Evolutionary conservation across 495 filamentous ascomycete genomes (phyloP).

Genomic region (Glutinoglossum americanum): DNA sequence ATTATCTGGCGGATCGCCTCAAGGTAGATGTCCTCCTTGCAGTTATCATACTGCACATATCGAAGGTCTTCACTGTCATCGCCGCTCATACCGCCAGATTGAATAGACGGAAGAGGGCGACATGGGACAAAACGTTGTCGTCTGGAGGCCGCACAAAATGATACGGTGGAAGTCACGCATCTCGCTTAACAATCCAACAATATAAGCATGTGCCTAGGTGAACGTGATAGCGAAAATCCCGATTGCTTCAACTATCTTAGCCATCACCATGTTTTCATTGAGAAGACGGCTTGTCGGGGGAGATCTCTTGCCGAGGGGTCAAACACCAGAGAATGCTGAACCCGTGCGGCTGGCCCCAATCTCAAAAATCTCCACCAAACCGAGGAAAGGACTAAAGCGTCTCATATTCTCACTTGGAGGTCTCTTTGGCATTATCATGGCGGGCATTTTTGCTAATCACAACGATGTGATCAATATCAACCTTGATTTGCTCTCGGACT

Average conservation of each 20-base stretch:
- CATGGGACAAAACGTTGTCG: not conserved
- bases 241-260: not conserved
- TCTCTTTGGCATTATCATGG: slow-evolving; percentile 59
- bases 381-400: slow-evolving; percentile 36
- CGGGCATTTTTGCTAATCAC: slow-evolving; percentile 64
- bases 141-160: not conserved
- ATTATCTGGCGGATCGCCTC: slow-evolving; percentile 81
- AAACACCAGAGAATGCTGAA: slow-evolving; percentile 23
- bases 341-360: slow-evolving; percentile 17
- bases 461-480: slow-evolving; percentile 61
- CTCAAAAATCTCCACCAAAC: slow-evolving; percentile 11
- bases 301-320: slow-evolving; percentile 14
- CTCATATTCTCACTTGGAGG: slow-evolving; percentile 71
- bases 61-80: slow-evolving; percentile 24
- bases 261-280: not conserved
- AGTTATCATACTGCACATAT: slow-evolving; percentile 67
- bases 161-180: not conserved
- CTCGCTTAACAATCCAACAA: not conserved
- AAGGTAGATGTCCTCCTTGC: slow-evolving; percentile 60
- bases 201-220: not conserved
- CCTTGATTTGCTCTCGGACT: slow-evolving; percentile 46
- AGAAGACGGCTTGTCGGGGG: not conserved
- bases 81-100: not conserved
- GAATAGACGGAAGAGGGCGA: not conserved
- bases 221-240: not conserved